Evolutionary conservation across 2,329 filamentous ascomycete genomes (phyloP).

Genomic region (Epichloe festucae): DNA sequence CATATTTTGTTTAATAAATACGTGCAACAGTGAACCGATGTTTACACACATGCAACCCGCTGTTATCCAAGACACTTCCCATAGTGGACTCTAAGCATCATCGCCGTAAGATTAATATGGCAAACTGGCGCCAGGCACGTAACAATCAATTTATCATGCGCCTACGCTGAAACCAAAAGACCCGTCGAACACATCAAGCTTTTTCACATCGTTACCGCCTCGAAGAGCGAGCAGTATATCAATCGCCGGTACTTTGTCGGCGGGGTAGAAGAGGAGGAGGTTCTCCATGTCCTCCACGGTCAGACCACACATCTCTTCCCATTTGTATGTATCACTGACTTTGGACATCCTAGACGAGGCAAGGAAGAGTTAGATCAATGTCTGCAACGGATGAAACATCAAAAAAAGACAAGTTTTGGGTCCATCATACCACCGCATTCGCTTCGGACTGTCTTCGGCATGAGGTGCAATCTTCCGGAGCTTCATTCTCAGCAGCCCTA

Average conservation of each 20-base stretch:
- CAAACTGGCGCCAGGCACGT: background rate
- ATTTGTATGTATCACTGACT: slow-evolving; percentile 75
- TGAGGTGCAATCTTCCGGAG: slow-evolving; percentile 64
- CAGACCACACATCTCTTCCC: slow-evolving; percentile 75
- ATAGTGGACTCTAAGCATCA: too few species aligned
- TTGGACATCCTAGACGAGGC: slow-evolving; percentile 62
- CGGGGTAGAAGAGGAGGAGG: slow-evolving; percentile 61
- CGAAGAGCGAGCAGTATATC: slow-evolving; percentile 44
- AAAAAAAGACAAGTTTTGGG: background rate
- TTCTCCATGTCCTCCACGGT: slow-evolving; percentile 73
- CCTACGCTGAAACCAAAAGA: slow-evolving; percentile 47
- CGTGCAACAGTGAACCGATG: background rate
- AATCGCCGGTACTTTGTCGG: slow-evolving; percentile 41
- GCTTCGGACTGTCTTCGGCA: slow-evolving; percentile 62
- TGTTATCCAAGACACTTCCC: too few species aligned
- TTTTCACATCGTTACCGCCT: slow-evolving; percentile 27
- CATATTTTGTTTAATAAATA: too few species aligned
- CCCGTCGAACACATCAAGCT: slow-evolving; percentile 44
- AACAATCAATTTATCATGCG: slow-evolving; percentile 10
- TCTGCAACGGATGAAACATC: background rate
- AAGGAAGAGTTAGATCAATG: background rate
- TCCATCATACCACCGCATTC: slow-evolving; percentile 68
- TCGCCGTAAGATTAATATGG: background rate
- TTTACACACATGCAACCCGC: too few species aligned
- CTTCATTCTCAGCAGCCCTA: slow-evolving; percentile 68